Evolutionary conservation across 2,329 filamentous ascomycete genomes (phyloP).

Genomic region (Thermomyces lanuginosus): DNA sequence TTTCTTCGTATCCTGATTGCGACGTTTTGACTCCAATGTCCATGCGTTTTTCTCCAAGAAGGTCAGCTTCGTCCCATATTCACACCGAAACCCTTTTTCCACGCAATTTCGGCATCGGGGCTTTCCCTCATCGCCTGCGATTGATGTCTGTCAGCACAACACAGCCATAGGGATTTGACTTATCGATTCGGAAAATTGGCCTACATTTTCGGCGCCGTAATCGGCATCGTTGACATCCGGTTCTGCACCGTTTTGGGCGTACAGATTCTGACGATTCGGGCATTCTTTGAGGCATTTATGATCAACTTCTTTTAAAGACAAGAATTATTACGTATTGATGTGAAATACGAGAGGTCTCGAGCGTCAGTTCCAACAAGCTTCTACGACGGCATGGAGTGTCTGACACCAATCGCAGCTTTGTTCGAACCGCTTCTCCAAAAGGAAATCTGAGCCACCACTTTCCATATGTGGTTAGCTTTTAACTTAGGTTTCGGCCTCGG

Average conservation of each 20-base stretch:
- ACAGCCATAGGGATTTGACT: background rate
- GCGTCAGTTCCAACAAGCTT: too few relatives aligned
- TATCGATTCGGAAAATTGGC: background rate
- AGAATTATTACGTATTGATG: too few relatives aligned
- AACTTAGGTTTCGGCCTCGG: too few relatives aligned
- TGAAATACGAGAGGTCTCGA: too few relatives aligned
- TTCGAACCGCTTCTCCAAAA: too few relatives aligned
- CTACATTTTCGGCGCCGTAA: constrained; percentile 28
- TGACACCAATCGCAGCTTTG: too few relatives aligned
- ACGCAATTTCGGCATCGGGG: constrained; percentile 35
- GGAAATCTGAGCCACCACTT: too few relatives aligned
- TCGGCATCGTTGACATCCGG: constrained; percentile 35
- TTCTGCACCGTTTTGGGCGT: constrained; percentile 16
- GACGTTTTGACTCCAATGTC: constrained; percentile 15
- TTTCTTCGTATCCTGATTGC: constrained; percentile 1
- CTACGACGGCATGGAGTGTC: too few relatives aligned
- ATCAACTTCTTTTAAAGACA: too few relatives aligned
- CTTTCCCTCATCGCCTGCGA: constrained; percentile 35
- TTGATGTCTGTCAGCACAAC: background rate
- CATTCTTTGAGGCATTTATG: too few relatives aligned
- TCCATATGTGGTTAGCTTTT: too few relatives aligned
- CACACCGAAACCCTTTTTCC: constrained; percentile 32
- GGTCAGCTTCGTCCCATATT: constrained; percentile 32
- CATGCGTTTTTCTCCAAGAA: constrained; percentile 36
- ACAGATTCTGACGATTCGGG: too few relatives aligned